Percentiles rank a stretch among this genome's conserved stretches.
Evolutionary conservation across 2,329 filamentous ascomycete genomes (phyloP).

Genomic region (Pyricularia sp.): DNA sequence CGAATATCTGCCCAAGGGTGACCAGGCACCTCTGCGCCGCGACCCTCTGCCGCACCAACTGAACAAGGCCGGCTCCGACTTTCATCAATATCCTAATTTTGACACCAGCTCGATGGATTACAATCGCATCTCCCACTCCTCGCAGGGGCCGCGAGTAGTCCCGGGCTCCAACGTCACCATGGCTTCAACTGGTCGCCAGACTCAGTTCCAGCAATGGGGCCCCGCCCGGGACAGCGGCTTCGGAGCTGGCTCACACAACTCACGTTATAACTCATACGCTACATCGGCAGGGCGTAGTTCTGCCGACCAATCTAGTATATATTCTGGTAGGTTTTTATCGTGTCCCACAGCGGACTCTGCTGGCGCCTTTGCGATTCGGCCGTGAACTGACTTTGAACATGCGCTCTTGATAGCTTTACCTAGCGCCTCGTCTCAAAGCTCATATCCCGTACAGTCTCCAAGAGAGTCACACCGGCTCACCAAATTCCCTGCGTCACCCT

Average conservation of each 20-base stretch:
- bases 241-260: slow-evolving; percentile 35
- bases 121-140: slow-evolving; percentile 1
- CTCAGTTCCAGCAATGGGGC: slow-evolving; percentile 71
- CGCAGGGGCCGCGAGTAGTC: slow-evolving; percentile 31
- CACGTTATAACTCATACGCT: slow-evolving; percentile 52
- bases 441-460: slow-evolving; percentile 34
- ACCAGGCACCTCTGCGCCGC: slow-evolving; percentile 49
- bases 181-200: slow-evolving; percentile 56
- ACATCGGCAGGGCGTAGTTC: slow-evolving; percentile 45
- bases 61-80: slow-evolving; percentile 65
- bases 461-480: slow-evolving; percentile 45
- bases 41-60: slow-evolving; percentile 74
- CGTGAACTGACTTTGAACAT: slow-evolving; percentile 13
- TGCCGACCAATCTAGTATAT: slow-evolving; percentile 39
- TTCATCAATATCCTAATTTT: slow-evolving; percentile 76
- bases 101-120: slow-evolving; percentile 36
- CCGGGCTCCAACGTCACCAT: slow-evolving; percentile 55
- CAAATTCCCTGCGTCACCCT: slow-evolving; percentile 31
- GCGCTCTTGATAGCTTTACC: slow-evolving; percentile 41
- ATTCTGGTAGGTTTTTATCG: slow-evolving; percentile 37
- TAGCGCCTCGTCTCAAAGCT: slow-evolving; percentile 43
- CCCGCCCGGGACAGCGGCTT: slow-evolving; percentile 42
- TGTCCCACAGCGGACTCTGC: not conserved
- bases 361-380: not conserved
- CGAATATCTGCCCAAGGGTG: slow-evolving; percentile 58